Evolutionary conservation across 2,329 filamentous ascomycete genomes (phyloP), one percentile per base, ranked within the genome.

Genomic region (Ophiostoma ulmi): DNA sequence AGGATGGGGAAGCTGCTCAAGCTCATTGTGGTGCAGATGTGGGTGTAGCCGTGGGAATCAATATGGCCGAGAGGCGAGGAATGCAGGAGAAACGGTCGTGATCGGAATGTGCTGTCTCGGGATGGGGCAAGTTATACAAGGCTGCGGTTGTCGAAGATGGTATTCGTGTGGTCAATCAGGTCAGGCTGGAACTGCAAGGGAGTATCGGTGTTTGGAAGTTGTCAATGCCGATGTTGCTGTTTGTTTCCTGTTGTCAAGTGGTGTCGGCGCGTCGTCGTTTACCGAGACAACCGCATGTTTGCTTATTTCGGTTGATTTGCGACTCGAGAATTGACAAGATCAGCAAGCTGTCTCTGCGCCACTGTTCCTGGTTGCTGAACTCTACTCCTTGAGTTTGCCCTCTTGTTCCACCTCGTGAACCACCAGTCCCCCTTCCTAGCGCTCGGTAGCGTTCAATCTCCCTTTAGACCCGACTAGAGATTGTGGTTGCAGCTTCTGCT

Each of bases 1-100:
- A 78, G 74, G 72, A 75, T 72, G 68, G 75, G 76, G 70, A 75
- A 76, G 73, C 83, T 80, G 75, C 76, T 77, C 79, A 81, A 22
- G 44, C 66, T 68, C 66, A 67, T 67, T 8, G 22, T 67, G 38
- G 10, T 67, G 13, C 82, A 17, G 72, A 58, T 66, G 39, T 39
- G 26, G 64, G 14, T 5, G 22, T 35, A 5, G 20, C n/a, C 31
- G 39, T 22, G 5, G 63, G 6, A 31, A 35, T 58, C 35, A 38
- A 6, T n/a, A 55, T 36, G 13, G 61, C 22, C 11, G 38, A 8
- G 5, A 65, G 11, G n/a, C 4, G n/a, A 44, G 64, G 64, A 39
- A 38, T 41, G 36, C 64, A 22, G 36, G 64, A 64, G 35, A 35
- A 64, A 39, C 61, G 31, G 63, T 41, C 63, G 26, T 35, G 26